These are phyloP conservation scores for Tetraselmis striata DNA, from an alignment of 139 green algal species.

Conservation along the genomic window DNA sequence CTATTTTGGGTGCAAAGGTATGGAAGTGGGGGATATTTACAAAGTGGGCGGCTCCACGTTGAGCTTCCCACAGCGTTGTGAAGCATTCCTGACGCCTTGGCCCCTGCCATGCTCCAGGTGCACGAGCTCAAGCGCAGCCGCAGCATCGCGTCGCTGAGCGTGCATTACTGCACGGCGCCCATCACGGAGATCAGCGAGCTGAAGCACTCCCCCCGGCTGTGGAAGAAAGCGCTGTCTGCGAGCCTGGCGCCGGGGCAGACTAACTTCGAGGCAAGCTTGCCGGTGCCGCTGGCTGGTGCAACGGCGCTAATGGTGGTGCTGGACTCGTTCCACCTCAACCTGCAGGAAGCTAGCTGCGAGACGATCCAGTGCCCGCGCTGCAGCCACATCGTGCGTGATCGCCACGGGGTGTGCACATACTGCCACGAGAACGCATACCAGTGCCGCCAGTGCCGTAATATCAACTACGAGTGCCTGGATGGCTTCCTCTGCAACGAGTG, in stretches of 20 bases:
- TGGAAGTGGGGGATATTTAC: no score
- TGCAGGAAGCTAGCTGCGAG: slow-evolving; percentile 27
- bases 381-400: slow-evolving; percentile 33
- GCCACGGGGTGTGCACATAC: slow-evolving; percentile 41
- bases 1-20: no score
- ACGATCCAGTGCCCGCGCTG: slow-evolving; percentile 47
- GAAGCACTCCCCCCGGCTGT: slow-evolving; percentile 28
- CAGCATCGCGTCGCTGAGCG: slow-evolving; percentile 26
- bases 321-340: slow-evolving; percentile 27
- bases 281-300: slow-evolving; percentile 20
- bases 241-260: slow-evolving; percentile 25
- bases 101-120: no score
- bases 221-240: slow-evolving; percentile 19
- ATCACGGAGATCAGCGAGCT: slow-evolving; percentile 37
- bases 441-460: slow-evolving; percentile 51
- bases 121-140: slow-evolving; percentile 21
- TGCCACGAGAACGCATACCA: slow-evolving; percentile 56
- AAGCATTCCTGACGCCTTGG: no score
- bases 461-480: slow-evolving; percentile 57
- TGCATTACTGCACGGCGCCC: slow-evolving; percentile 33
- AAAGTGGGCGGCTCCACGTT: no score
- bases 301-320: slow-evolving; percentile 44
- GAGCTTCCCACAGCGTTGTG: no score
- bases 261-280: slow-evolving; percentile 27
- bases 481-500: slow-evolving; percentile 55